Base-by-base conservation (phyloP, 2,329 filamentous ascomycete genomes). In the Gnomoniopsis smithogilvyi region DNA sequence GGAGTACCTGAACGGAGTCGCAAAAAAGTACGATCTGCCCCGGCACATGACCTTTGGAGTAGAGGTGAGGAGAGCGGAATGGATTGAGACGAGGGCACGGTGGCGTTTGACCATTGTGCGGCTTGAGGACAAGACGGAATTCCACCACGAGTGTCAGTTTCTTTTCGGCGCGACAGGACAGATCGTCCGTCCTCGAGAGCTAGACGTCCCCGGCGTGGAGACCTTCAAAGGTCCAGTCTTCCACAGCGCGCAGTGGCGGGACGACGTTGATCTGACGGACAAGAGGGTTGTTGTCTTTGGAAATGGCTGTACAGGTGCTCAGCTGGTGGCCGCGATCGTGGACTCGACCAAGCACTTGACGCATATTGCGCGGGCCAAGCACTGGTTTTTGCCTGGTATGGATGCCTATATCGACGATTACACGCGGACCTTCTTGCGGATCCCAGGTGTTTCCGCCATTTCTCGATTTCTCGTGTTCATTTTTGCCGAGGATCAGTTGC, bases 331-430 rank as follows among this genome's bases (percentile, higher is more conserved):
- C 8, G 54, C 65, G 26, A 65, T 75, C 36, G 71, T 74, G 17
- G 63, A 66, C 36, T 58, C 68, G 41, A 70, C 72, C 1, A 64
- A 64, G 34, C 67, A 71, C 38, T 63, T 78, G 34, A 77, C 73
- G n/a, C 76, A 78, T 52, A 69, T 76, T n/a, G 65, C 75, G 10
- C 71, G 76, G 11, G 68, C 71, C 10, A 76, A 74, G 61, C 76
- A 78, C 58, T 80, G 76, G 78, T 67, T 78, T 53, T 59, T 73
- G 17, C 71, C 73, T 86, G 86, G 86, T 12, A 72, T 69, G 24
- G 76, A 77, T 59, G 87, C 86, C 59, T 87, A 90, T 72, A 79
- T 90, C 63, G 86, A 90, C 67, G 51, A 22, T 17, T 19, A 22
- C 45, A 21, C 51, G n/a, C 43, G 26, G 4, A 33, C 46, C 1